Conservation (phyloP, 345 rosid species). For the Boechera stricta region DNA sequence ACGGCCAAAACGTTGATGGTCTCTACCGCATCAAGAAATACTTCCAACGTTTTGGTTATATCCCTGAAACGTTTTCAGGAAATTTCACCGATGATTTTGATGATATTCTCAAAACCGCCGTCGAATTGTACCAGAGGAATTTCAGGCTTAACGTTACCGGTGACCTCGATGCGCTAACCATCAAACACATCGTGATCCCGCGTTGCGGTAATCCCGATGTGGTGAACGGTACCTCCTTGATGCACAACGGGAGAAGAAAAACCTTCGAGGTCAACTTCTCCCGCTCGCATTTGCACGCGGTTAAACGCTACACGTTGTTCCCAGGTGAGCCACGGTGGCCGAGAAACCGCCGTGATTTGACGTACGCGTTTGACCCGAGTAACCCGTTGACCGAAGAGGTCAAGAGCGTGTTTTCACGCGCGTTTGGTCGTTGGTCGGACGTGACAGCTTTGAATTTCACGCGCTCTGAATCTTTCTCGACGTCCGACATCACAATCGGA, state of each 20-base stretch:
- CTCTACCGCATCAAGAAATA: slow-evolving; percentile 42
- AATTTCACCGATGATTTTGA: slow-evolving; percentile 81
- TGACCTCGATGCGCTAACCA: slow-evolving; percentile 64
- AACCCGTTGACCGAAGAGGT: slow-evolving; percentile 54
- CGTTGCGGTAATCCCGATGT: slow-evolving; percentile 92
- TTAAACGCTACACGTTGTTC: slow-evolving; percentile 68
- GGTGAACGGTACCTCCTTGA: slow-evolving; percentile 76
- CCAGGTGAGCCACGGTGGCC: slow-evolving; percentile 87
- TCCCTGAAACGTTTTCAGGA: slow-evolving; percentile 36
- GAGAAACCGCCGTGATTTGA: slow-evolving; percentile 48
- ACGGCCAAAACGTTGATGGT: slow-evolving; percentile 45
- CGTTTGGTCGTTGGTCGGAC: slow-evolving; percentile 73
- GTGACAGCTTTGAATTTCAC: slow-evolving; percentile 76
- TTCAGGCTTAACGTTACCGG: slow-evolving; percentile 80
- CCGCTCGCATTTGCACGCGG: slow-evolving; percentile 52
- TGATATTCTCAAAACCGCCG: slow-evolving; percentile 59
- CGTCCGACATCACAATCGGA: slow-evolving; percentile 73
- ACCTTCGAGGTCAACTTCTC: slow-evolving; percentile 45
- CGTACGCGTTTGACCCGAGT: slow-evolving; percentile 66
- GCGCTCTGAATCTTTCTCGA: slow-evolving; percentile 30
- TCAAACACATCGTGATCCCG: slow-evolving; percentile 65
- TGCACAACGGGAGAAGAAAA: slow-evolving; percentile 63
- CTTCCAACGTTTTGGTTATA: slow-evolving; percentile 50
- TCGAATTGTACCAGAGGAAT: slow-evolving; percentile 73
- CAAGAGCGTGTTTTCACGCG: slow-evolving; percentile 68